Evolutionary conservation across 1,284 basidiomycete genomes (phyloP), one percentile per base, ranked within the genome.

Genomic region (Prillingera fragicola): DNA sequence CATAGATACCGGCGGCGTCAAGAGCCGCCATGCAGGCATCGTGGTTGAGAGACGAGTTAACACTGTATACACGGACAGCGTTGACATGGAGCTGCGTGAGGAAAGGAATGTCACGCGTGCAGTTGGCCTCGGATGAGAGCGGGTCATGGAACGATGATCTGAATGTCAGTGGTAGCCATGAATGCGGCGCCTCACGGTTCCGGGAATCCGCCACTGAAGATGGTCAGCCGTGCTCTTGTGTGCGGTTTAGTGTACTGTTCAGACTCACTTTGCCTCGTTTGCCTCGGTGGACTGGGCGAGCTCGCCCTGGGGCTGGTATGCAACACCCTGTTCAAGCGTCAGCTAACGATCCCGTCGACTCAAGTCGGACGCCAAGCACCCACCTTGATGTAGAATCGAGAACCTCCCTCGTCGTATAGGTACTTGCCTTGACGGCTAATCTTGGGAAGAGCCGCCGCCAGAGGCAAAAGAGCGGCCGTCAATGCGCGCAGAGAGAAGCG

Each of bases 281-380:
- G 77, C 68, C 34, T 71, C 71, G 15, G 63, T 64, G 41, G 55
- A 73, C 5, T 50, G 60, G 12, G 71, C 63, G 48, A 73, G 49
- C 73, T 60, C 56, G 76, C 88, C 89, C 67, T 89, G 85, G 48
- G 82, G 80, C 69, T 94, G 89, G 71, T 95, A 95, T 19, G 87
- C 87, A 45, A 92, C 74, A 45, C 90, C 89, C 74, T 74, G 46
- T 19, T 12, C 31, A 9, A 27, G 26, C 8, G 48, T 48, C 33
- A 43, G 45, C 38, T 25, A 13, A 10, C 38, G 14, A 21, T 34
- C 13, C 25, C 26, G 10, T 31, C 6, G 17, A 14, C 12, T 5
- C 28, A 15, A 22, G 37, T 26, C 33, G 33, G 24, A 14, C 15
- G 21, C 8, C 22, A 13, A n/a, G n/a, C n/a, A 55, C 69, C 31